Percentiles rank a stretch among this genome's conserved stretches.
These are phyloP conservation scores for Amphirosellinia nigrospora DNA, from an alignment of 495 filamentous ascomycete genomes.

Conservation along the genomic window DNA sequence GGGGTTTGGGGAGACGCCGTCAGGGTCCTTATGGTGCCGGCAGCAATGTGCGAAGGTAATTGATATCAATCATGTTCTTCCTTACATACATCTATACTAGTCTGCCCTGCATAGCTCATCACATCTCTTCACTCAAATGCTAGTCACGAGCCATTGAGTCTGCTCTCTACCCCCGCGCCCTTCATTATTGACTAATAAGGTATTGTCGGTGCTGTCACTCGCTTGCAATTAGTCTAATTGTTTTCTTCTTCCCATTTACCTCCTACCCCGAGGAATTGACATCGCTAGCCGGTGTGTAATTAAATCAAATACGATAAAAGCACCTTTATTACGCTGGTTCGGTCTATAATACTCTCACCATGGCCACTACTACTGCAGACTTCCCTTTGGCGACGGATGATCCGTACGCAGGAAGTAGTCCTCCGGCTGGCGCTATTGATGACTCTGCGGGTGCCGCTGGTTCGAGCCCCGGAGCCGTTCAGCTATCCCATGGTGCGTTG, in stretches of 20 bases:
- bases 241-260: not conserved
- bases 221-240: slow-evolving; percentile 24
- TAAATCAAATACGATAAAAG: not conserved
- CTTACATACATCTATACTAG: slow-evolving; percentile 8
- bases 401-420: slow-evolving; percentile 35
- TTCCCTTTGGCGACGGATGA: slow-evolving; percentile 50
- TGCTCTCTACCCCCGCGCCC: not conserved
- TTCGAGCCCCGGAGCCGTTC: slow-evolving; percentile 52
- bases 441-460: slow-evolving; percentile 62
- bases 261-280: not conserved
- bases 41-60: slow-evolving; percentile 32
- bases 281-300: not conserved
- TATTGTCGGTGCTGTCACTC: slow-evolving; percentile 11
- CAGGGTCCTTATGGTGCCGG: slow-evolving; percentile 33
- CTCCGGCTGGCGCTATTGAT: slow-evolving; percentile 41
- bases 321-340: slow-evolving; percentile 5
- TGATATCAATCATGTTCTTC: slow-evolving; percentile 18
- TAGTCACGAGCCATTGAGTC: slow-evolving; percentile 1
- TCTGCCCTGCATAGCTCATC: slow-evolving; percentile 2
- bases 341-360: slow-evolving; percentile 20
- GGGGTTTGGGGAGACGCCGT: slow-evolving; percentile 19
- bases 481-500: slow-evolving; percentile 63
- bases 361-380: slow-evolving; percentile 30
- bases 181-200: slow-evolving; percentile 1
- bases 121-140: slow-evolving; percentile 17